Evolutionary conservation across 2,329 filamentous ascomycete species (phyloP).

Genomic region (Aspergillus texensis): DNA sequence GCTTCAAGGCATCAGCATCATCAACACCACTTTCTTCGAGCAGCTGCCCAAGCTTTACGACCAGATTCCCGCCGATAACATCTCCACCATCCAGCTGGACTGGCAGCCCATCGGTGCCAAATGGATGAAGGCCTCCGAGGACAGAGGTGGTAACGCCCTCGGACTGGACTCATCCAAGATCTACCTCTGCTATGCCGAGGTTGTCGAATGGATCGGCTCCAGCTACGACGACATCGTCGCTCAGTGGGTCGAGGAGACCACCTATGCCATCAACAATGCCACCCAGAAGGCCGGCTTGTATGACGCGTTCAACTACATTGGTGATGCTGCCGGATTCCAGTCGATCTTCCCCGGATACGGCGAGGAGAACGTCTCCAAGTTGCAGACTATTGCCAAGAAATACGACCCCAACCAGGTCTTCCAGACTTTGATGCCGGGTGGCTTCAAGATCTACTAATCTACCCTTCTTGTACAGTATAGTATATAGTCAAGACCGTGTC

Average conservation of each 20-base stretch:
- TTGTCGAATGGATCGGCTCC: constrained; percentile 37
- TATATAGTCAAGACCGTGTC: constrained; percentile 3
- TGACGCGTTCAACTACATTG: constrained; percentile 40
- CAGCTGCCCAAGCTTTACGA: constrained; percentile 43
- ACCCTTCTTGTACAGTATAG: background rate
- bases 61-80: constrained; percentile 35
- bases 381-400: constrained; percentile 35
- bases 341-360: constrained; percentile 40
- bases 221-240: constrained; percentile 33
- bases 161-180: constrained; percentile 35
- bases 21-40: constrained; percentile 44
- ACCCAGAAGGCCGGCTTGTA: constrained; percentile 29
- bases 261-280: constrained; percentile 31
- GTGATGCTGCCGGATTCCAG: constrained; percentile 41
- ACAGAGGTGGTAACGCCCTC: constrained; percentile 30
- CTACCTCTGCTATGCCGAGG: constrained; percentile 44
- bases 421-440: constrained; percentile 31
- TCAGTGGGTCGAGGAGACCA: constrained; percentile 36
- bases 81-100: constrained; percentile 47
- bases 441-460: constrained; percentile 40
- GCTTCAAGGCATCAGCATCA: constrained; percentile 39
- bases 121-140: constrained; percentile 37
- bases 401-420: constrained; percentile 35
- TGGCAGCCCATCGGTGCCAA: constrained; percentile 40
- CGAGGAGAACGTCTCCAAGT: constrained; percentile 30